Evolutionary conservation across 2,329 filamentous ascomycete genomes (phyloP).

Genomic region (Leptographium radiaticola): DNA sequence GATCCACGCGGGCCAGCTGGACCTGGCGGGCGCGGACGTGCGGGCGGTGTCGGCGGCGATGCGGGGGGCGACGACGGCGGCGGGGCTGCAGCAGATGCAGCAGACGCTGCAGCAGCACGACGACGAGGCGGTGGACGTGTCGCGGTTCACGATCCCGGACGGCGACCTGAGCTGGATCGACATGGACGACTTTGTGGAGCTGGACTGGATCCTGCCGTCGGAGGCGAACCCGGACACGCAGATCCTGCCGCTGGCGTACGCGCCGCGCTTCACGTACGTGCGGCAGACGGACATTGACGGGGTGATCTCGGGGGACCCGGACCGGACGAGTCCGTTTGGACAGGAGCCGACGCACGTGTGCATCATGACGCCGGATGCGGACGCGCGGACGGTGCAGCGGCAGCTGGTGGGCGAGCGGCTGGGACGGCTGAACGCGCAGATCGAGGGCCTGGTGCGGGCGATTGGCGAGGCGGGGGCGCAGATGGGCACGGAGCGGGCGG

Average conservation of each 20-base stretch:
- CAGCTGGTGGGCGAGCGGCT: constrained; percentile 74
- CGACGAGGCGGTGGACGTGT: constrained; percentile 54
- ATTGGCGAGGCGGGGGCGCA: constrained; percentile 66
- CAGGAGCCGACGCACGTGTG: constrained; percentile 89
- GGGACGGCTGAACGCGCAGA: constrained; percentile 64
- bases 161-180: constrained; percentile 95
- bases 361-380: constrained; percentile 83
- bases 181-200: constrained; percentile 97
- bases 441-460: constrained; percentile 57
- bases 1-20: constrained; percentile 87
- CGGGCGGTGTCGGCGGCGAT: constrained; percentile 88
- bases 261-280: constrained; percentile 95
- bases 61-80: constrained; percentile 55
- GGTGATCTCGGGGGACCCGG: constrained; percentile 64
- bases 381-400: constrained; percentile 78
- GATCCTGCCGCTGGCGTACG: constrained; percentile 82
- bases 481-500: constrained; percentile 24
- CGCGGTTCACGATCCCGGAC: constrained; percentile 88
- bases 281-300: constrained; percentile 87
- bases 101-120: constrained; percentile 40
- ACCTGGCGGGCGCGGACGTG: constrained; percentile 83
- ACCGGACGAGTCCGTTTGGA: constrained; percentile 79
- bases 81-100: constrained; percentile 43
- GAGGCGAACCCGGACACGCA: constrained; percentile 86
- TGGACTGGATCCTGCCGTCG: constrained; percentile 89